Base-by-base conservation (phyloP, 805 yeast species). In the Metschnikowia gelsemii region DNA sequence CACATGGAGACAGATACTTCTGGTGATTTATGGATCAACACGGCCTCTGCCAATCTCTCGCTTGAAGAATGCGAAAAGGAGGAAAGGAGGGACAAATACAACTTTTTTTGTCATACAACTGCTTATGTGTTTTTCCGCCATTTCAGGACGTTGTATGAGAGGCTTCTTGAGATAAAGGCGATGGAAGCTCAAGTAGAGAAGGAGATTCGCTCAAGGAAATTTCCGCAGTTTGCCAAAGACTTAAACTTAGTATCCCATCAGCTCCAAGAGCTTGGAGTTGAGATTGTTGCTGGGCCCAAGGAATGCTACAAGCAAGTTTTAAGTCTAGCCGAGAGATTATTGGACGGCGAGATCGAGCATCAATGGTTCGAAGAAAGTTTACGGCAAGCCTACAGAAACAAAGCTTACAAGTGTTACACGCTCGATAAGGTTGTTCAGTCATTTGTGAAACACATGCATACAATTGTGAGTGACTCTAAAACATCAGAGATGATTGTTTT, bases 331-430 rank as follows among this genome's bases (percentile, higher is more conserved):
- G 87, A 80, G 50, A 78, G 80, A 49, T 70, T 88, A 38, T 84
- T 93, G 50, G 93, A 87, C 51, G 96, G 96, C 21, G 93, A 88
- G 26, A 66, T 93, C 35, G 99, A 93, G 57, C 95, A 87, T 49
- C 93, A 84, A 62, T 82, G 89, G 84, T 95, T 86, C 62, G 99
- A 93, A 68, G 99, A 93, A 63, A 78, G 96, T 13, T 66, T 93
- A 45, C 87, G 99, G 49, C 97, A 91, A 70, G 96, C 95, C 0
- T 93, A 86, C 68, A 79, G 93, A 57, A 93, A 91, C 66, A 84
- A 82, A 47, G 99, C 98, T 0, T 93, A 86, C 70, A 88, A 88
- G 61, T 66, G 93, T 42, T 91, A 89, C 68, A 91, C 98, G 1
- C 76, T 93, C 47, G 97, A 93, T 62, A 93, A 90, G 66, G 95